phyloP scores from a whole-genome alignment of 2,329 filamentous ascomycete species.

The Trichoderma koningiopsis region DNA sequence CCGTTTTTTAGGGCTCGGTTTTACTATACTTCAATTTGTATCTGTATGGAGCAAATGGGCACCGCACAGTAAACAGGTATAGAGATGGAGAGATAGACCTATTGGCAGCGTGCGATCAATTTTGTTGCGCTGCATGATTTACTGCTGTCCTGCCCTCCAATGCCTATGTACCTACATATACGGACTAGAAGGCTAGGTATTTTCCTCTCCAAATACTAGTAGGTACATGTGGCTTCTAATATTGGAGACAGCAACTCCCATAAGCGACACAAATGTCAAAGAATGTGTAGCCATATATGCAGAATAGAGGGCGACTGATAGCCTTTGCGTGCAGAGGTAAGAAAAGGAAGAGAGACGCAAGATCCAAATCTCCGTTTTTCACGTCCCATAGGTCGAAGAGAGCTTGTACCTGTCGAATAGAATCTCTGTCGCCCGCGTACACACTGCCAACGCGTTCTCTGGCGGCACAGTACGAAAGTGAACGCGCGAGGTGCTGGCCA shows the following conservation, averaged over 20 bases:
- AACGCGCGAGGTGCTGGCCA: neutral
- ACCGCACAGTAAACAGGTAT: neutral
- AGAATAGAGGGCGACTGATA: neutral
- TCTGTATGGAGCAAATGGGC: neutral
- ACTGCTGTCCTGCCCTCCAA: neutral
- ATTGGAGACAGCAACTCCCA: neutral
- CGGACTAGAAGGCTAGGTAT: neutral
- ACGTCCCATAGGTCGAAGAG: neutral
- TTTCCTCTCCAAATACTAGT: neutral
- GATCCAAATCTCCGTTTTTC: neutral
- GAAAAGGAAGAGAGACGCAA: neutral
- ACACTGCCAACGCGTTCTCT: conserved; percentile 8
- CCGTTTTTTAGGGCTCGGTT: neutral
- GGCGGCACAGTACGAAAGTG: conserved; percentile 8
- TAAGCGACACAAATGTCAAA: neutral
- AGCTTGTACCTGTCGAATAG: neutral
- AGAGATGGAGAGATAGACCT: too few relatives aligned
- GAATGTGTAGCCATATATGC: neutral
- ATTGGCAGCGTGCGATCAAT: neutral
- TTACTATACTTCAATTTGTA: too few relatives aligned
- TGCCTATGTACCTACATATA: neutral
- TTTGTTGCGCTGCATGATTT: neutral
- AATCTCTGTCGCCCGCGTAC: neutral
- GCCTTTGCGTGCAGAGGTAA: neutral
- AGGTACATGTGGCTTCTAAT: neutral